Evolutionary conservation across 2,329 filamentous ascomycete genomes (phyloP), one percentile per base, ranked within the genome.

Genomic region (Metarhizium guizhouense): DNA sequence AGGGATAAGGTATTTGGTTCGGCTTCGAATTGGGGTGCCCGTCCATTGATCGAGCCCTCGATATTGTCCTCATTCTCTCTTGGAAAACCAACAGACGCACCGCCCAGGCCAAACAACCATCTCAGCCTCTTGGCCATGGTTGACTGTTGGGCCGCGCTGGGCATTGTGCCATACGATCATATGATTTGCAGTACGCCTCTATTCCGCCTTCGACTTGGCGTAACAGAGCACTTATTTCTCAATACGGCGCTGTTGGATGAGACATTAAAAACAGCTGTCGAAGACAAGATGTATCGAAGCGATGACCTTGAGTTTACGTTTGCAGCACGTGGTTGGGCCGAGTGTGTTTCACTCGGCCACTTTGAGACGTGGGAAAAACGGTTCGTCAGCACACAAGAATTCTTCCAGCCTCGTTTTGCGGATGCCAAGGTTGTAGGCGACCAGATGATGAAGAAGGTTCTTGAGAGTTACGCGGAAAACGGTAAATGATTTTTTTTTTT

Each of bases 171-270:
- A 0, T 99, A 99, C 71, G 93, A 99, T 72, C 95, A 99, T 76
- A 99, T 99, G 92, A 95, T 99, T 63, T 99, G 94, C 76, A 96
- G 91, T 54, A 99, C 94, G 43, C 94, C 94, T 75, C 83, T 97
- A 50, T 99, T 99, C 77, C 88, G 94, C 52, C 83, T 99, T 61
- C 96, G 94, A 84, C 82, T 99, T 38, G 94, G 94, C 56, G 95
- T 96, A n/a, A 93, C 92, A 1, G 94, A 99, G 73, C 93, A 95
- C 68, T 79, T 99, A 42, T 99, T 96, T 76, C 86, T 91, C 61
- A 91, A 92, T 65, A 79, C 83, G 18, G 82, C 81, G 3, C 77
- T 96, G 53, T 83, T 99, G 14, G 87, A 95, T 52, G 90, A 94
- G 67, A 87, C 88, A 29, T 82, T 99, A 63, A 81, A 87, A 51